These are phyloP conservation scores for Blumeriella jaapii DNA, from an alignment of 2,329 filamentous ascomycete genomes.

Conservation along the genomic window DNA sequence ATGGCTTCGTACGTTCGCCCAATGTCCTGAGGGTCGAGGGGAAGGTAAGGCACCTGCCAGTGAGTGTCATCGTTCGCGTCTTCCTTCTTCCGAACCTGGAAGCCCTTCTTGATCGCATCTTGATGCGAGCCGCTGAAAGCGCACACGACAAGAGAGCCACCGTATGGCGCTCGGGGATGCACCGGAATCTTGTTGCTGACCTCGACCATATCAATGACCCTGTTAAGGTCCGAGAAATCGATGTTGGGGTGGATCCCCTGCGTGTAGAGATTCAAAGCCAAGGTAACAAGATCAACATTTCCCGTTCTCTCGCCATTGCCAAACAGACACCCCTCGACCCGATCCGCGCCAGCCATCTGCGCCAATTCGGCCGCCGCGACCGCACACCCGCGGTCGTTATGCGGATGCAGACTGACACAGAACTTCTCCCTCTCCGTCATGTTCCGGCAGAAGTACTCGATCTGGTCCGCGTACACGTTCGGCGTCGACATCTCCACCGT, in stretches of 20 bases:
- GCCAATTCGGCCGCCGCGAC: slow-evolving; percentile 83
- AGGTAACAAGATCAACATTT: slow-evolving; percentile 88
- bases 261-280: slow-evolving; percentile 89
- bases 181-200: slow-evolving; percentile 90
- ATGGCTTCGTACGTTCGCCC: slow-evolving; percentile 96
- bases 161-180: slow-evolving; percentile 81
- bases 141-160: slow-evolving; percentile 80
- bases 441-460: slow-evolving; percentile 87
- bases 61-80: slow-evolving; percentile 48
- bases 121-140: slow-evolving; percentile 90
- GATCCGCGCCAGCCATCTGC: slow-evolving; percentile 91
- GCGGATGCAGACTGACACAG: slow-evolving; percentile 80
- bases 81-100: slow-evolving; percentile 55
- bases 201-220: slow-evolving; percentile 81
- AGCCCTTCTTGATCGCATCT: slow-evolving; percentile 92
- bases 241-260: slow-evolving; percentile 77
- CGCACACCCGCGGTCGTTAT: slow-evolving; percentile 88
- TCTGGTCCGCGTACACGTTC: slow-evolving; percentile 91
- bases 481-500: slow-evolving; percentile 93
- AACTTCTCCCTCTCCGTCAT: slow-evolving; percentile 79
- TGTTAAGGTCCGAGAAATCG: slow-evolving; percentile 83
- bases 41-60: slow-evolving; percentile 87
- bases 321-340: slow-evolving; percentile 89
- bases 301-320: slow-evolving; percentile 93
- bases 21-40: slow-evolving; percentile 85